These are phyloP conservation scores for Penicillium crustosum DNA, from an alignment of 2,329 filamentous ascomycete species.

Conservation along the genomic window DNA sequence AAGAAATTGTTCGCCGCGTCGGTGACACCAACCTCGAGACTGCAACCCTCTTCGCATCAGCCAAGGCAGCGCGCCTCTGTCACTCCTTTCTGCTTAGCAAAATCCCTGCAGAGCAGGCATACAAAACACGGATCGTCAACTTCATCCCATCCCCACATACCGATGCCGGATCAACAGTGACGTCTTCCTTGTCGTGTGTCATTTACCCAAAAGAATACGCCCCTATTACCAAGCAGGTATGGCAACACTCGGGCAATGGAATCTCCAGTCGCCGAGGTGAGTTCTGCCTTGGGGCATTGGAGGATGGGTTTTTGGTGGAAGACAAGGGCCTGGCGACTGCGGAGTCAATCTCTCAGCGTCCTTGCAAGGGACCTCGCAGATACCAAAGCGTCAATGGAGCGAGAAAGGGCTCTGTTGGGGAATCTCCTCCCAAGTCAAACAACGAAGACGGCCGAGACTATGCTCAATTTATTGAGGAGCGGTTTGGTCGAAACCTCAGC, in stretches of 20 bases:
- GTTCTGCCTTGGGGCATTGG: conserved; percentile 76
- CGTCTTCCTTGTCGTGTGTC: conserved; percentile 66
- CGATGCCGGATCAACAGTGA: conserved; percentile 60
- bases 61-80: conserved; percentile 68
- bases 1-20: conserved; percentile 64
- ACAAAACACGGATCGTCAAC: conserved; percentile 56
- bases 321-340: conserved; percentile 34
- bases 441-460: conserved; percentile 62
- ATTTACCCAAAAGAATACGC: conserved; percentile 69
- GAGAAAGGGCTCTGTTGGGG: conserved; percentile 54
- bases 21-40: conserved; percentile 55
- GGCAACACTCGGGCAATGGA: conserved; percentile 94
- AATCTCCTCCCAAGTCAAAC: conserved; percentile 24
- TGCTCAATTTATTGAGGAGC: conserved; percentile 82
- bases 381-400: conserved; percentile 60
- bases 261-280: conserved; percentile 88
- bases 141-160: conserved; percentile 59
- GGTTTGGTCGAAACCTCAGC: conserved; percentile 89
- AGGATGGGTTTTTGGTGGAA: conserved; percentile 65
- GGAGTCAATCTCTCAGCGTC: conserved; percentile 34
- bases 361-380: conserved; percentile 70
- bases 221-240: conserved; percentile 82
- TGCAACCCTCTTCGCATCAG: conserved; percentile 81
- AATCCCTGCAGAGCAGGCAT: conserved; percentile 33
- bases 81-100: conserved; percentile 64